Evolutionary conservation across 2,329 filamentous ascomycete genomes (phyloP), one percentile per base, ranked within the genome.

Genomic region (Fonsecaea erecta): DNA sequence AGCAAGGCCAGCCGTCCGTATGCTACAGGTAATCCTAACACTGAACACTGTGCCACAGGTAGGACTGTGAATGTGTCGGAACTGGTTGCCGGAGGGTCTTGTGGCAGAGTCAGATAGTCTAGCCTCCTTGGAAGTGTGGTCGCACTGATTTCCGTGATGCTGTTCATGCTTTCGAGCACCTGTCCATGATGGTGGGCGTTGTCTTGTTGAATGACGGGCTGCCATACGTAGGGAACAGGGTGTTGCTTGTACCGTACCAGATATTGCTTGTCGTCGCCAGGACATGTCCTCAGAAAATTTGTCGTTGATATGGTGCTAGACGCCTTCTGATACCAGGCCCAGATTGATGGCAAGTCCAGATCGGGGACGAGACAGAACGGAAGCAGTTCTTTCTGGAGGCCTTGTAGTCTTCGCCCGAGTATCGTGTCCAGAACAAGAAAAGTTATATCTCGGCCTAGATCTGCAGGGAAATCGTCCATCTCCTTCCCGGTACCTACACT

Each of bases 61-160:
- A 68, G 24, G 5, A 53, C 21, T 32, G 32, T n/a, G n/a, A 28
- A 21, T 16, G 28, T 11, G 6, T 30, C 57, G 7, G 8, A 21
- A 21, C 18, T 11, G 30, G 28, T 24, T 37, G 24, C 16, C 28
- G 43, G 32, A 16, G 5, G 24, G 18, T 52, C 43, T 28, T 57
- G 30, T 12, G 74, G 61, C 2, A 66, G 70, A 60, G 74, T 75
- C 14, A 77, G 61, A 59, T 77, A 77, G 51, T 78, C 74, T 12
- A 73, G 71, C 35, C 73, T 72, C 56, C 75, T 77, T 8, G 77
- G 72, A 46, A 77, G 70, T 30, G 48, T 71, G 26, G 56, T 70
- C 14, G 72, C 75, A 34, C 30, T 3, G 46, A 65, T 64, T 21
- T 34, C 26, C 9, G 21, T 52, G 7, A n/a, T 24, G 6, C 46